Evolutionary conservation across 768 basidiomycete species (phyloP).

Genomic region (Multifurca ochricompacta): DNA sequence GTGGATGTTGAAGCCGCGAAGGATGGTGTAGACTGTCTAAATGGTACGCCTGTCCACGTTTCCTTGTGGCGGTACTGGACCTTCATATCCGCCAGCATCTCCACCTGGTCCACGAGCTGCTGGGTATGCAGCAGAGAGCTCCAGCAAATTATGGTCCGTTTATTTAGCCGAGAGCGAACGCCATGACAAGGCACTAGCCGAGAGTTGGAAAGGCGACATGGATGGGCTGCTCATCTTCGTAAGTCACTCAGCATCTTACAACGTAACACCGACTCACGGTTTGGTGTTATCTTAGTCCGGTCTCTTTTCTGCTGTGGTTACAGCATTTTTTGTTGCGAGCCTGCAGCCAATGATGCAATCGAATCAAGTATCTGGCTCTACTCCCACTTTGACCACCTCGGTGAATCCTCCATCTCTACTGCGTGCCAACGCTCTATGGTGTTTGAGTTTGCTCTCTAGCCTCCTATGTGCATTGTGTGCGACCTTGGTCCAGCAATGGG

Average conservation of each 20-base stretch:
- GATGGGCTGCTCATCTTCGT: slow-evolving; percentile 15
- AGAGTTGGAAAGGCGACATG: slow-evolving; percentile 16
- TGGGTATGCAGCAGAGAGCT: background rate
- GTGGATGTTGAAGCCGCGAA: background rate
- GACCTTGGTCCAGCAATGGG: slow-evolving; percentile 11
- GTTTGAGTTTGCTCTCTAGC: slow-evolving; percentile 6
- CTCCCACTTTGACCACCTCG: background rate
- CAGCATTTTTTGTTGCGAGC: slow-evolving; percentile 20
- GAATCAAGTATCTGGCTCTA: background rate
- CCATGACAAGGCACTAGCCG: slow-evolving; percentile 6
- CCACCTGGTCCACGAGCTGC: background rate
- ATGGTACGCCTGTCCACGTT: too few relatives aligned
- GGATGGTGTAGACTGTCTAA: background rate
- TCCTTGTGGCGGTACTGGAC: too few relatives aligned
- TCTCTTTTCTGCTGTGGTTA: slow-evolving; percentile 22
- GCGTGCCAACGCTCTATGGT: slow-evolving; percentile 11
- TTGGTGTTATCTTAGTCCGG: slow-evolving; percentile 14
- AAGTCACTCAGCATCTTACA: background rate
- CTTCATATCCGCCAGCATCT: background rate
- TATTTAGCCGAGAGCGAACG: slow-evolving; percentile 5
- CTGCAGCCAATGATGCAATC: slow-evolving; percentile 13
- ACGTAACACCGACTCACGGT: background rate
- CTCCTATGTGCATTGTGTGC: slow-evolving; percentile 11
- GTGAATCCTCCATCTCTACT: background rate
- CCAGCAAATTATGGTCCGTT: slow-evolving; percentile 11